Evolutionary conservation across 164 flowering plant species (phyloP), one percentile per base, ranked within the genome.

Genomic region (Magnolia kwangsiensis): DNA sequence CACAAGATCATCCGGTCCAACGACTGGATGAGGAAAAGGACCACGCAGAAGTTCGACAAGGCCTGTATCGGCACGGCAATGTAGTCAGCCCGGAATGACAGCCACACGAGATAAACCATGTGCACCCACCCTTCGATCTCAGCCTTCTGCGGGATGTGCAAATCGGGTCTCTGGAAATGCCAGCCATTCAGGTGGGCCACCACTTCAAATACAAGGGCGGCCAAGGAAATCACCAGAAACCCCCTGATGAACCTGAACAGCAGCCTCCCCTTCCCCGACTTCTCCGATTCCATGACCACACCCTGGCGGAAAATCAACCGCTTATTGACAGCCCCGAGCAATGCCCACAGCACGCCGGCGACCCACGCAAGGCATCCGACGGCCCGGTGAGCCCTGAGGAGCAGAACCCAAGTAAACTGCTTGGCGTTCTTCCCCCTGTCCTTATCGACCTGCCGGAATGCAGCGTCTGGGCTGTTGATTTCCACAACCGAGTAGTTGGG

Each of bases 341-440:
- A 76, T 27, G 90, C 82, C 94, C 94, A 90, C 61, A 90, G 78
- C 23, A 87, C 63, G 0, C 89, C 78, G 6, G 86, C 92, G 11
- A 89, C 77, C 92, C 92, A 92, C 61, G 92, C 77, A 1, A 89
- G 75, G 75, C 91, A 90, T 37, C 96, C 92, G 45, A 87, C 94
- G 1, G 96, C 96, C 18, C 87, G 79, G 70, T 92, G 88, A 69
- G 96, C 96, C 77, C 85, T 86, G 59, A 92, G 91, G 67, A 91
- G 90, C 81, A 91, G 76, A 67, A 92, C 96, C 96, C 96, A 92
- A 1, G 94, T 89, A 49, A 88, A 88, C 78, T 92, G 94, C 85
- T 87, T 90, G 7, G 96, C 96, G 74, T 90, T 92, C 82, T 87
- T 90, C 70, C 94, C 92, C 19, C 96, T 74, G 75, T 85, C 89